Evolutionary conservation across 495 filamentous ascomycete genomes (phyloP).

Genomic region (Aspergillus ostianus): DNA sequence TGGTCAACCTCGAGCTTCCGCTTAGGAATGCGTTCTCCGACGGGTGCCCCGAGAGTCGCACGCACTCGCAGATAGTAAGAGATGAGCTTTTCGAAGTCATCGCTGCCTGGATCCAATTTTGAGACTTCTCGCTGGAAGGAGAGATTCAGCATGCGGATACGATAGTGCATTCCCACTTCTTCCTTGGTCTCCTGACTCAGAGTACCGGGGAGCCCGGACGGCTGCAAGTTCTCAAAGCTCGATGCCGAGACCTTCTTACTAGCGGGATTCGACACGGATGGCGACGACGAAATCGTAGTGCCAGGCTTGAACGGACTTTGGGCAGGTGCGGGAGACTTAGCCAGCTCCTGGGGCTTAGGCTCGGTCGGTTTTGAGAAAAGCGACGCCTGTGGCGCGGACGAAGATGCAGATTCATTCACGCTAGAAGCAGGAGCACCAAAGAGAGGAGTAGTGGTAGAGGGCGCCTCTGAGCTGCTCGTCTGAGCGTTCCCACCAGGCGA

Average conservation of each 20-base stretch:
- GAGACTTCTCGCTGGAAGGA: slow-evolving; percentile 33
- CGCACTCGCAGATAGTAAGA: slow-evolving; percentile 37
- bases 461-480: slow-evolving; percentile 13
- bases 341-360: slow-evolving; percentile 5
- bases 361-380: slow-evolving; percentile 16
- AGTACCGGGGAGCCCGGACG: slow-evolving; percentile 16
- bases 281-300: neutral
- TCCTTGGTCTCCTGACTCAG: slow-evolving; percentile 19
- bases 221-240: slow-evolving; percentile 19
- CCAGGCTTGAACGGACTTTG: slow-evolving; percentile 18
- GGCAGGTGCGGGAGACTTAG: slow-evolving; percentile 1
- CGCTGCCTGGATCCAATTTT: slow-evolving; percentile 24
- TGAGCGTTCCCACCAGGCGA: slow-evolving; percentile 14
- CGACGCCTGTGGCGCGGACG: slow-evolving; percentile 13
- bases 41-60: slow-evolving; percentile 32
- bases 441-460: slow-evolving; percentile 8
- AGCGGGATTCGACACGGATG: neutral
- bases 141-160: slow-evolving; percentile 31
- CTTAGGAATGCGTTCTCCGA: slow-evolving; percentile 18
- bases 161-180: slow-evolving; percentile 23
- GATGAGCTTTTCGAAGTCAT: slow-evolving; percentile 34
- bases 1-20: slow-evolving; percentile 21
- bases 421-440: slow-evolving; percentile 8
- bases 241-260: slow-evolving; percentile 2
- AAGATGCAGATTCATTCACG: slow-evolving; percentile 1